These are phyloP conservation scores for Betula pendula DNA, from an alignment of 306 rosid genomes.

Conservation along the genomic window DNA sequence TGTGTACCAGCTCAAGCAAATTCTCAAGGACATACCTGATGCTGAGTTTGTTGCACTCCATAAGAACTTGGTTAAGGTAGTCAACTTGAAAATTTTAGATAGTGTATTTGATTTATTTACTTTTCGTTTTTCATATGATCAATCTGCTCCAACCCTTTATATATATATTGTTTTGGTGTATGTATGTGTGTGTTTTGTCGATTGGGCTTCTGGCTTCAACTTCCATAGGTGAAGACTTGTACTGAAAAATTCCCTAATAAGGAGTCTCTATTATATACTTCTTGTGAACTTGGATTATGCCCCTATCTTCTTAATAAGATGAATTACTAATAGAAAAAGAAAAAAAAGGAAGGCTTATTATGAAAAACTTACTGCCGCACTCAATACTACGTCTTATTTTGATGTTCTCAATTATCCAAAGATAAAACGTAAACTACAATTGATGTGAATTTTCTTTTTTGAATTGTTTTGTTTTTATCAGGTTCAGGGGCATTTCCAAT, in stretches of 20 bases:
- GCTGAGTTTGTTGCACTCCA: constrained; percentile 69
- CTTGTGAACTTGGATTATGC: too few relatives aligned
- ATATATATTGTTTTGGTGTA: background rate
- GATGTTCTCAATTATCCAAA: background rate
- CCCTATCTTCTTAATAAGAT: too few relatives aligned
- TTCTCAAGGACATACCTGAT: constrained; percentile 68
- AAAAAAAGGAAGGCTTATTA: background rate
- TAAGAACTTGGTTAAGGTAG: constrained; percentile 76
- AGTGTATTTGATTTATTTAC: background rate
- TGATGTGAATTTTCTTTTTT: constrained; percentile 24
- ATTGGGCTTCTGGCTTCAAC: background rate
- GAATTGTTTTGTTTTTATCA: constrained; percentile 26
- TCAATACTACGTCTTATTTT: background rate
- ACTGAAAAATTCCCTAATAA: background rate
- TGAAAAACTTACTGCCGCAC: background rate
- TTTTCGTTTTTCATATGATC: background rate
- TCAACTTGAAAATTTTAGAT: background rate
- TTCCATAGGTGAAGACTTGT: background rate
- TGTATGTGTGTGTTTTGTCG: background rate
- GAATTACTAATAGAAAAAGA: background rate
- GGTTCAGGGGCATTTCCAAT: constrained; percentile 93
- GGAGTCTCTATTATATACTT: too few relatives aligned
- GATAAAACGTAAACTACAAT: background rate
- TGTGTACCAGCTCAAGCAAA: constrained; percentile 85
- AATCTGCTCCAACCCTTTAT: background rate